Base-by-base conservation (phyloP, 2,329 filamentous ascomycete genomes). In the Rhynchosporium graminicola region DNA sequence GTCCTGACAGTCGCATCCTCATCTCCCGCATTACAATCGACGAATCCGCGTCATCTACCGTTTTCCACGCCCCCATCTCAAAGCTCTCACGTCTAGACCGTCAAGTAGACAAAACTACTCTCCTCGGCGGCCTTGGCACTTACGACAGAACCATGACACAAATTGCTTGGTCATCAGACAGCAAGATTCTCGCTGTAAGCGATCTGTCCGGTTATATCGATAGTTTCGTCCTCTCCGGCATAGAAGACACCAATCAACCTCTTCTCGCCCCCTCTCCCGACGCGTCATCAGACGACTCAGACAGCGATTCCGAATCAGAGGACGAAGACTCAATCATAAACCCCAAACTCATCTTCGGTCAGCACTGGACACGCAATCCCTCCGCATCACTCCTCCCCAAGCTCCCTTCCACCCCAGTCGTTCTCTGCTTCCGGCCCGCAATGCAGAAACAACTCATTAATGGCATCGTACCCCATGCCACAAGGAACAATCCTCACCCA, bases 131-230 rank as follows among this genome's bases (percentile, higher is more conserved):
- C 6, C 80, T 91, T 59, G 89, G 88, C n/a, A 78, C 79, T 31
- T 98, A 97, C 76, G 86, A 92, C 66, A 84, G 89, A 73, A 88
- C 82, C 50, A 87, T 98, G 67, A 87, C 84, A 42, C 88, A 91
- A 59, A 75, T 88, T 31, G 82, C 87, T 2, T 97, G 98, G 75
- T 93, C 92, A 9, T 80, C 87, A 4, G 89, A 97, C 73, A 91
- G 90, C 73, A 86, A 83, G 67, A 84, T 96, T 65, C 79, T 98
- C 52, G 92, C 89, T 8, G 85, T 87, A 36, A 87, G 89, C 54
- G 94, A 97, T 74, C 77, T 97, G 58, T 87, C 89, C 48, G 95
- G 95, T 48, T 92, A 88, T 75, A 81, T 98, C 38, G 93, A 98
- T 73, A 92, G 88, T 20, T 99, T 93, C 90, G 78, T 92, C 1